Base-by-base conservation (phyloP, 2,329 filamentous ascomycete genomes). In the Phaeoacremonium minimum region DNA sequence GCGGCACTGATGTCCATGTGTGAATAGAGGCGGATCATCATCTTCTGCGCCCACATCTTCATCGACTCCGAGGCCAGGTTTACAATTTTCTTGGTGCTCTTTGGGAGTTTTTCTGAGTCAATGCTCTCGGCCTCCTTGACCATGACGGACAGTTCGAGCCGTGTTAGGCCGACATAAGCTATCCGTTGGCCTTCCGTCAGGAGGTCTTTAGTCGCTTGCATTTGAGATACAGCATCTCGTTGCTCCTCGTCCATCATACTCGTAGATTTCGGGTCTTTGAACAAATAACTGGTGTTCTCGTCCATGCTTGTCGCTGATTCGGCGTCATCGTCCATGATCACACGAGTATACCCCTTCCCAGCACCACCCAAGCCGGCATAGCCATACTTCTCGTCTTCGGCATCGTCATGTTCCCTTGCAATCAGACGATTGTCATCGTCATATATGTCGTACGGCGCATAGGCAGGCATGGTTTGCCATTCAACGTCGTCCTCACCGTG, bases 11-110 rank as follows among this genome's bases (percentile, higher is more conserved):
- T 94, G 42, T 98, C 93, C 93, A 98, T 98, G 61, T 98, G 93
- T 11, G 80, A 70, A 58, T 97, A 98, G 11, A 98, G 60, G 16
- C 91, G 80, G 42, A 96, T 80, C 90, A 98, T 98, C 75, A 95
- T 95, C 66, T 94, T 94, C 59, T 98, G 93, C 38, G 86, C 82
- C 91, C 91, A 98, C 85, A 96, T 96, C 60, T 85, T 85, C 66
- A 87, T 83, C 22, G 82, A 77, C 58, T 96, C 93, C 9, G 80
- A 67, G 1, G 85, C 78, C 42, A 83, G 66, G 18, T 77, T 72
- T 9, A 89, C 58, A 30, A 80, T 68, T 58, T 91, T 96, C 61
- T 84, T 93, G 2, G 78, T 75, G 29, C 71, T 75, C 50, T 74
- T 87, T 3, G 65, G 62, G 6, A 47, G 44, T n/a, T n/a, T n/a